Percentiles rank a stretch among this genome's conserved stretches.
Conservation (phyloP, 2,329 filamentous ascomycete species). For the Aspergillus amoenus region DNA sequence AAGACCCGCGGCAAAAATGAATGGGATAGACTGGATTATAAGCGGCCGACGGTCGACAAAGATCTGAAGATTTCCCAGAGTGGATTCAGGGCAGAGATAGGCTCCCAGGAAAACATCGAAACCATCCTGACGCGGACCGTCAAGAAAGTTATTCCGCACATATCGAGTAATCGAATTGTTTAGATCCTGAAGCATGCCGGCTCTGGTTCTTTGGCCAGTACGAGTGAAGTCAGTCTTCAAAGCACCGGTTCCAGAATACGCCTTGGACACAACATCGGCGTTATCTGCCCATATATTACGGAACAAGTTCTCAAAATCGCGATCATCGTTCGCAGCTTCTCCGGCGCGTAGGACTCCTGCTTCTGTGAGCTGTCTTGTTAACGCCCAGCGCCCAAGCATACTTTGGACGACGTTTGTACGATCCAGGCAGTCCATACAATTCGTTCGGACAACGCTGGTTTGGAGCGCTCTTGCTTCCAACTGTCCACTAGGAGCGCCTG, state of each 20-base stretch:
- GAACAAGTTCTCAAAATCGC: conserved; percentile 84
- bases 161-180: conserved; percentile 88
- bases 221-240: conserved; percentile 98
- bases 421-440: conserved; percentile 99
- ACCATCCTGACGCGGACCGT: conserved; percentile 90
- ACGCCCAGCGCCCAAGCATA: conserved; percentile 86
- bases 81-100: conserved; percentile 73
- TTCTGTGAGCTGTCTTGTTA: conserved; percentile 86
- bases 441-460: conserved; percentile 89
- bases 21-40: conserved; percentile 89
- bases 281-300: conserved; percentile 99
- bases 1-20: conserved; percentile 79
- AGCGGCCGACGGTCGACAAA: conserved; percentile 85
- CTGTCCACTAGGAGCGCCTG: conserved; percentile 66
- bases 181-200: conserved; percentile 80
- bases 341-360: conserved; percentile 74
- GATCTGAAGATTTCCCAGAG: conserved; percentile 68
- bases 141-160: conserved; percentile 88
- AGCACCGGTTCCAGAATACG: conserved; percentile 93
- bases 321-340: conserved; percentile 75
- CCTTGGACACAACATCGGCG: conserved; percentile 87
- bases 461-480: conserved; percentile 80
- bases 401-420: conserved; percentile 97
- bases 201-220: conserved; percentile 83
- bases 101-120: conserved; percentile 91